Evolutionary conservation across 192 early-diverging fungal genomes (phyloP).

Genomic region (Dissophora ornata): DNA sequence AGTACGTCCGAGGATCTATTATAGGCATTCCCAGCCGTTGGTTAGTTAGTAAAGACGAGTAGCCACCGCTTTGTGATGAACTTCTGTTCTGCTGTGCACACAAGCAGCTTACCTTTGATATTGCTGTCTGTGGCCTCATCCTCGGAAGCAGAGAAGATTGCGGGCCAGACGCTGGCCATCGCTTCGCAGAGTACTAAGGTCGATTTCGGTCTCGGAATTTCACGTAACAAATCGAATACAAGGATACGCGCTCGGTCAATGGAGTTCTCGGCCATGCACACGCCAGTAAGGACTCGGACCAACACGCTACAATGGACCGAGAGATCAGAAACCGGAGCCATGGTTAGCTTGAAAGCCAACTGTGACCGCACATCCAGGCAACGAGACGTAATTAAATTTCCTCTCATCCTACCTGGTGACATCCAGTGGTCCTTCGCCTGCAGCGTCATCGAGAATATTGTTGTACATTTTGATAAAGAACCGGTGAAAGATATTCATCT

Average conservation of each 20-base stretch:
- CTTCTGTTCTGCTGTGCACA: too few species aligned
- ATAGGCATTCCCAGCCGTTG: neutral
- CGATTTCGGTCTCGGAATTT: conserved; percentile 8
- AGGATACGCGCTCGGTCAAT: conserved; percentile 1
- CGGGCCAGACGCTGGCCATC: conserved; percentile 39
- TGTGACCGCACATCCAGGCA: too few species aligned
- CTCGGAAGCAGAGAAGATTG: neutral
- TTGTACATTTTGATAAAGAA: conserved; percentile 8
- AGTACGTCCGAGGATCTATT: conserved; percentile 7
- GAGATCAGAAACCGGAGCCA: too few species aligned
- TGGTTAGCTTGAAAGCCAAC: too few species aligned
- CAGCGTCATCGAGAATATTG: conserved; percentile 10
- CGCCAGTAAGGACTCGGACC: conserved; percentile 17
- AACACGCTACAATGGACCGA: conserved; percentile 34
- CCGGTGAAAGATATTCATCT: conserved; percentile 18
- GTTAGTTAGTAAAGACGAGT: neutral
- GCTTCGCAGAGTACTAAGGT: conserved; percentile 29
- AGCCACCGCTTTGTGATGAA: too few species aligned
- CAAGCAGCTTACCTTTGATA: neutral
- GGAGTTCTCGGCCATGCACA: conserved; percentile 2
- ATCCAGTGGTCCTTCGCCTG: neutral
- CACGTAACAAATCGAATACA: conserved; percentile 28
- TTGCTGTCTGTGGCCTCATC: too few species aligned
- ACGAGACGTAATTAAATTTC: too few species aligned
- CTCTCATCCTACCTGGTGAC: conserved; percentile 1